Percentiles rank a stretch among this genome's conserved stretches.
phyloP scores from a whole-genome alignment of 1,284 basidiomycete genomes.

The Irpex lacteus region DNA sequence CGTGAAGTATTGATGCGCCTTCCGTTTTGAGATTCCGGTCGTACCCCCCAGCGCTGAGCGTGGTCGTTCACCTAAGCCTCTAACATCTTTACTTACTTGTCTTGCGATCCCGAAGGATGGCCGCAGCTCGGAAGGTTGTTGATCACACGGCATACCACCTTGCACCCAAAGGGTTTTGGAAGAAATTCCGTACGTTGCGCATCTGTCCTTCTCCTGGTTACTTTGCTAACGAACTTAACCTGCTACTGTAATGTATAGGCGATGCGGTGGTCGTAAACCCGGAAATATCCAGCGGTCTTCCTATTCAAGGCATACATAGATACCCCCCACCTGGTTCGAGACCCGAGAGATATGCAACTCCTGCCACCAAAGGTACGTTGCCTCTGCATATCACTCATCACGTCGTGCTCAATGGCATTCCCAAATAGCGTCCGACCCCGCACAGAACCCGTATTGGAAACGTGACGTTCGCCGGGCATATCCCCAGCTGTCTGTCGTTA shows the following conservation, averaged over 20 bases:
- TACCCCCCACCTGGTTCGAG: conserved; percentile 86
- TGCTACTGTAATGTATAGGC: conserved; percentile 41
- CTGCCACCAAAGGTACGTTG: conserved; percentile 78
- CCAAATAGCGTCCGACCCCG: conserved; percentile 69
- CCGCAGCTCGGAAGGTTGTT: conserved; percentile 72
- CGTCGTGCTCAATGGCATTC: conserved; percentile 10
- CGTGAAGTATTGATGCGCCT: background rate
- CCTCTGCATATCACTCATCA: conserved; percentile 6
- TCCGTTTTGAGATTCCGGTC: conserved; percentile 1
- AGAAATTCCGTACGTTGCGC: conserved; percentile 77
- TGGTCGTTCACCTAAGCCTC: background rate
- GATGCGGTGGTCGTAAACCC: conserved; percentile 80
- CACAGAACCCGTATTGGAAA: conserved; percentile 90
- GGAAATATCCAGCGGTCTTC: conserved; percentile 90
- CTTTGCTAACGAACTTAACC: conserved; percentile 11
- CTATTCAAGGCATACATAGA: conserved; percentile 69
- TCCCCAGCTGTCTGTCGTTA: conserved; percentile 83
- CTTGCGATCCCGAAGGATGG: conserved; percentile 42
- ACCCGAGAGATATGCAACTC: conserved; percentile 81
- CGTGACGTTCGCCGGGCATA: conserved; percentile 91
- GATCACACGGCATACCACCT: conserved; percentile 88
- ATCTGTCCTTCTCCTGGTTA: background rate
- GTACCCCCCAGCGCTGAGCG: background rate
- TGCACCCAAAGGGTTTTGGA: conserved; percentile 88
- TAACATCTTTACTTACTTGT: background rate